Percentiles rank a stretch among this genome's conserved stretches.
Evolutionary conservation across 768 basidiomycete species (phyloP).

Genomic region (Pulveroboletus sp.): DNA sequence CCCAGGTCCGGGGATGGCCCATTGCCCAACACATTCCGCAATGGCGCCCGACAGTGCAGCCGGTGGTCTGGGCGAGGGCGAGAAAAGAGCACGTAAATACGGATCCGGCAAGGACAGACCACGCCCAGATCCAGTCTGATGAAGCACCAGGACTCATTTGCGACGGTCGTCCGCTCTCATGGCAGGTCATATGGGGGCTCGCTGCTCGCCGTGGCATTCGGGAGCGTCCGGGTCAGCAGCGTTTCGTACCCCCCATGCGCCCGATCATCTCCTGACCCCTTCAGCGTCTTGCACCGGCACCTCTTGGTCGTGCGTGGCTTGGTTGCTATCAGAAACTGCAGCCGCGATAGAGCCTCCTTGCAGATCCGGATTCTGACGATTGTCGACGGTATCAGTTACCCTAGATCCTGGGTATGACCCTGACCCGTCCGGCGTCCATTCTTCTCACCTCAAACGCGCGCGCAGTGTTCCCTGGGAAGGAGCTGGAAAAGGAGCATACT

Average conservation of each 20-base stretch:
- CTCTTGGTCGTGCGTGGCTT: not conserved
- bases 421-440: conserved; percentile 1
- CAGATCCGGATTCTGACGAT: conserved; percentile 28
- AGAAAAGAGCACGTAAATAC: not conserved
- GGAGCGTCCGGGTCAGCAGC: conserved; percentile 8
- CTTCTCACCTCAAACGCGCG: not conserved
- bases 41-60: not conserved
- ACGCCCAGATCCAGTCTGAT: conserved; percentile 17
- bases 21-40: conserved; percentile 1
- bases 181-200: conserved; percentile 20
- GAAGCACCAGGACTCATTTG: conserved; percentile 7
- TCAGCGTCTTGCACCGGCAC: not conserved
- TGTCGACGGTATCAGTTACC: conserved; percentile 18
- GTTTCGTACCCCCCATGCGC: conserved; percentile 3
- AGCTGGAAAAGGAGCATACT: not conserved
- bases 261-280: not conserved
- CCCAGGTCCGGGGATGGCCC: conserved; percentile 12
- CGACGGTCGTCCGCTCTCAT: conserved; percentile 5
- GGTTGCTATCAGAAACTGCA: conserved; percentile 17
- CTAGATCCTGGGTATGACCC: conserved; percentile 23
- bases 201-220: conserved; percentile 20
- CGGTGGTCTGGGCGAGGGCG: not conserved
- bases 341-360: conserved; percentile 17
- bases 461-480: not conserved
- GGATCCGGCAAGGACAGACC: conserved; percentile 15